Percentiles rank a stretch among this genome's conserved stretches.
Evolutionary conservation across 2,329 filamentous ascomycete genomes (phyloP).

Genomic region (Dactylellina cionopaga): DNA sequence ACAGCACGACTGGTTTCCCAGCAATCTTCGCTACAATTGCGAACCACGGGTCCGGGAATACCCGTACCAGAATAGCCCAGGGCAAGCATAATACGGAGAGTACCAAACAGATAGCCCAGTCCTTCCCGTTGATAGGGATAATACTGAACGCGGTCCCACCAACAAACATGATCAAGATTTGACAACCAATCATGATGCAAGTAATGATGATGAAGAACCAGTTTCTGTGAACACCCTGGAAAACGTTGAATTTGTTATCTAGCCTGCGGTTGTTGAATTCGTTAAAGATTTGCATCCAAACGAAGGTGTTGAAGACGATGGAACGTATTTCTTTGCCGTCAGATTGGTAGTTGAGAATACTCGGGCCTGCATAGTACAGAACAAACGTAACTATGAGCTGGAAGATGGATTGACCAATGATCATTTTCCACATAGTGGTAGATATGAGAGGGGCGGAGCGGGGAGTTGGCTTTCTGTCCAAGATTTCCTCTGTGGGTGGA

Average conservation of each 20-base stretch:
- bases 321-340: constrained; percentile 66
- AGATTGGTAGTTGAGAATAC: constrained; percentile 66
- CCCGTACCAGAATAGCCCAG: constrained; percentile 64
- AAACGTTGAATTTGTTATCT: constrained; percentile 71
- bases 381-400: constrained; percentile 69
- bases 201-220: constrained; percentile 70
- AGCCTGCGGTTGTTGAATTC: constrained; percentile 69
- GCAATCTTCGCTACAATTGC: constrained; percentile 57
- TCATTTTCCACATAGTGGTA: constrained; percentile 73
- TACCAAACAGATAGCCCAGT: constrained; percentile 68
- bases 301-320: constrained; percentile 75
- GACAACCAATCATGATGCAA: constrained; percentile 68
- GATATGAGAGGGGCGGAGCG: constrained; percentile 63
- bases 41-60: constrained; percentile 69
- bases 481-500: constrained; percentile 68
- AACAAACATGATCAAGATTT: constrained; percentile 69
- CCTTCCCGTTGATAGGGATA: constrained; percentile 63
- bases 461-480: constrained; percentile 66
- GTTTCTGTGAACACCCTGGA: constrained; percentile 69
- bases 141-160: constrained; percentile 69
- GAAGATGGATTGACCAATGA: constrained; percentile 70
- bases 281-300: constrained; percentile 79
- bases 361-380: constrained; percentile 70
- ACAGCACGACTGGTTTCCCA: constrained; percentile 1
- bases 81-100: constrained; percentile 65